Evolutionary conservation across 108 stramenopile species (phyloP).

Genomic region (Cyclotella choctawhatcheeana): DNA sequence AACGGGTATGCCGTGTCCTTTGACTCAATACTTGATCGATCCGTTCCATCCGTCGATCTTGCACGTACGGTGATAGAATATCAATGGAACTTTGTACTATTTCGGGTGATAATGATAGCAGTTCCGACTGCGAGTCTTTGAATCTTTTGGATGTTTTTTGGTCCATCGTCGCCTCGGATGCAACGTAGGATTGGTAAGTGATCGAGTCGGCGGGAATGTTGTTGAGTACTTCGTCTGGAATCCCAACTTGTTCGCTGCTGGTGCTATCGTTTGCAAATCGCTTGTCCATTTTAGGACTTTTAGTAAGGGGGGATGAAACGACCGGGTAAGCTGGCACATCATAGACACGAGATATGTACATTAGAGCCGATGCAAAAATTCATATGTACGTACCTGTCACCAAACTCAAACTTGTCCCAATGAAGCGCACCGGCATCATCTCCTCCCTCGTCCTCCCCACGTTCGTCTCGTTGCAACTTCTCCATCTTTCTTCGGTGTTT

Average conservation of each 20-base stretch:
- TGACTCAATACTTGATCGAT: constrained; percentile 62
- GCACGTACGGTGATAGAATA: constrained; percentile 59
- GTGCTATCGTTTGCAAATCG: constrained; percentile 20
- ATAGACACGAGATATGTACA: background rate
- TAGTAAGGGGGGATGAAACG: background rate
- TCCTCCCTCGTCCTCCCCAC: background rate
- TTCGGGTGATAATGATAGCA: constrained; percentile 34
- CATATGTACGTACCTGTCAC: constrained; percentile 26
- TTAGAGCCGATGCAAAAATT: background rate
- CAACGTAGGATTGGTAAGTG: constrained; percentile 46
- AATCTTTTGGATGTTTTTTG: constrained; percentile 20
- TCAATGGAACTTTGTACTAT: constrained; percentile 33
- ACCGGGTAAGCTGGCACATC: too few relatives aligned
- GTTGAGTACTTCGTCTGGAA: constrained; percentile 32
- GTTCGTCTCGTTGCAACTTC: constrained; percentile 5
- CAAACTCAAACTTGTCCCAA: constrained; percentile 53
- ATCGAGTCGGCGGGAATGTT: constrained; percentile 39
- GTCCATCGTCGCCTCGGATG: constrained; percentile 34
- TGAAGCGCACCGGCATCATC: constrained; percentile 19
- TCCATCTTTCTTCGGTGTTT: constrained; percentile 26
- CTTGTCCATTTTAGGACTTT: constrained; percentile 49
- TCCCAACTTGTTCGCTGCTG: constrained; percentile 21
- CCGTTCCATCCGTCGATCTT: constrained; percentile 60
- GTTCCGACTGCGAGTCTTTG: constrained; percentile 21
- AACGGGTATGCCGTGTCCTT: constrained; percentile 64